phyloP scores from a whole-genome alignment of 1,284 basidiomycete species.

The Cryptococcus sp. region DNA sequence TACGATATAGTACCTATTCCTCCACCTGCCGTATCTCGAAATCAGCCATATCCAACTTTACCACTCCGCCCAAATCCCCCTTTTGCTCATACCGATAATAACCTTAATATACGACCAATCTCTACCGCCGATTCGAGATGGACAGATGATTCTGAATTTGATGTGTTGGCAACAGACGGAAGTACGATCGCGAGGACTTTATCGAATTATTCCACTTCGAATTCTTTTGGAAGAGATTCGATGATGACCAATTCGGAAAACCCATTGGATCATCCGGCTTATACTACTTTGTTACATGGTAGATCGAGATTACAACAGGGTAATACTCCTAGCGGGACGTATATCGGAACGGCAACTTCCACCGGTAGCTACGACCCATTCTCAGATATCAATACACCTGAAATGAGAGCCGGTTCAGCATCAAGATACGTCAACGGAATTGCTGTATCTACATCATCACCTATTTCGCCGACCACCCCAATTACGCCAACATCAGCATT shows the following conservation, averaged over 20 bases:
- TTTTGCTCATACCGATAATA: not conserved
- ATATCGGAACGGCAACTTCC: too few relatives aligned
- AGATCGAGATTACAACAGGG: not conserved
- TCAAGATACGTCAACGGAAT: too few relatives aligned
- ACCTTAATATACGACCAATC: not conserved
- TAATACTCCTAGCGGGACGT: too few relatives aligned
- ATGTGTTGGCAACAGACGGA: slow-evolving; percentile 4
- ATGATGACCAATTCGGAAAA: not conserved
- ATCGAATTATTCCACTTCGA: slow-evolving; percentile 1
- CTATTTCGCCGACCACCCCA: too few relatives aligned
- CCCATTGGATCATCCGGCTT: slow-evolving; percentile 8
- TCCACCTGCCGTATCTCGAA: not conserved
- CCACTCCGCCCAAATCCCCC: not conserved
- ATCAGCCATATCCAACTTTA: not conserved
- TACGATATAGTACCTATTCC: slow-evolving; percentile 1
- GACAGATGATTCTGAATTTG: slow-evolving; percentile 4
- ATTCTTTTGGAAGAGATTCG: not conserved
- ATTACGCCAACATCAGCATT: too few relatives aligned
- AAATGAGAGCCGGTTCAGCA: too few relatives aligned
- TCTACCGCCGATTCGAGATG: not conserved
- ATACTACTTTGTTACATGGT: not conserved
- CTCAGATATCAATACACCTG: too few relatives aligned
- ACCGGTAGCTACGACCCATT: too few relatives aligned
- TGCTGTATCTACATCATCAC: too few relatives aligned
- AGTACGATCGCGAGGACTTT: not conserved